Evolutionary conservation across 2,329 filamentous ascomycete genomes (phyloP).

Genomic region (Hysterium pulicare): DNA sequence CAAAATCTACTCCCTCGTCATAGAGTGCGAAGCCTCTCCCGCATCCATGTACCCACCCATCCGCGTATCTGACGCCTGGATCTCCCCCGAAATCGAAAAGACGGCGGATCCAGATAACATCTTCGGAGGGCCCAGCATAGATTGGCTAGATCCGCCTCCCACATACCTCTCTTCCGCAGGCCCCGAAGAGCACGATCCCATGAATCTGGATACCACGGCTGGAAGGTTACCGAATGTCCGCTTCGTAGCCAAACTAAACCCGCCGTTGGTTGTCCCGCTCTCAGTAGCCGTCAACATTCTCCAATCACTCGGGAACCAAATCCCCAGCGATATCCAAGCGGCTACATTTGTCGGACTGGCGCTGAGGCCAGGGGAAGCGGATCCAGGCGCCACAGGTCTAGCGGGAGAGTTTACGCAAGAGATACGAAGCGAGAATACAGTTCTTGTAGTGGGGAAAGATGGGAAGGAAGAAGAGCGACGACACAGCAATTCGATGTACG

Average conservation of each 20-base stretch:
- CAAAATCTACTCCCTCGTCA: conserved; percentile 62
- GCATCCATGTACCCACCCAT: conserved; percentile 56
- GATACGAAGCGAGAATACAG: conserved; percentile 49
- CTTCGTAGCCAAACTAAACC: conserved; percentile 72
- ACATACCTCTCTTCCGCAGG: conserved; percentile 47
- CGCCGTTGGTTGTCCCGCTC: conserved; percentile 68
- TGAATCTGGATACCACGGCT: conserved; percentile 53
- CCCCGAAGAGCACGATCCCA: conserved; percentile 45
- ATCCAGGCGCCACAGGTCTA: conserved; percentile 52
- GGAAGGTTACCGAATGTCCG: conserved; percentile 66
- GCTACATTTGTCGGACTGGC: conserved; percentile 51
- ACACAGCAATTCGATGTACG: conserved; percentile 61
- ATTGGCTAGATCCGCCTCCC: conserved; percentile 72
- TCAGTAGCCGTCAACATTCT: conserved; percentile 62
- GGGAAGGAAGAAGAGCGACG: conserved; percentile 20
- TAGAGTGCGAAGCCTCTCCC: conserved; percentile 58
- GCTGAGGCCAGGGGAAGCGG: conserved; percentile 43
- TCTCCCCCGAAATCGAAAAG: conserved; percentile 65
- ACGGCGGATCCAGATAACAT: conserved; percentile 38
- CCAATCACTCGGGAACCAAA: conserved; percentile 55
- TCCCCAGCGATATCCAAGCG: conserved; percentile 52
- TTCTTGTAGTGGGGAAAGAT: conserved; percentile 38
- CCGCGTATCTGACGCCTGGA: conserved; percentile 70
- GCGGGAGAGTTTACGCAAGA: conserved; percentile 42
- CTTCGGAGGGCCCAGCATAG: conserved; percentile 47